phyloP scores from a whole-genome alignment of 208 protist genomes.

The Trypanosoma lewisi region DNA sequence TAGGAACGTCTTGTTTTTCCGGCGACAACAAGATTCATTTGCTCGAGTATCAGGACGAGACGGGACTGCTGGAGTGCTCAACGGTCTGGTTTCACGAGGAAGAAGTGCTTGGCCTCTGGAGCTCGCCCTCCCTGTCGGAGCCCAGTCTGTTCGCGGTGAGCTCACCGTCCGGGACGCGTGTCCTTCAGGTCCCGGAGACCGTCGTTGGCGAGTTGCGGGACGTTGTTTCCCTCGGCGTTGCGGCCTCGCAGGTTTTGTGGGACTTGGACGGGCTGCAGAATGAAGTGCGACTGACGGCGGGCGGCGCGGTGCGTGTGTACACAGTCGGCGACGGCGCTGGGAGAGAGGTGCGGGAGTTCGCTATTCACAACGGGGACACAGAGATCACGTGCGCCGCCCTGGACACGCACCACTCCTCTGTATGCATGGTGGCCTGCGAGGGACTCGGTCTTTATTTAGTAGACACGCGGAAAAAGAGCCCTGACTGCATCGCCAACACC shows the following conservation, averaged over 20 bases:
- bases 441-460: conserved; percentile 43
- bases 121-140: conserved; percentile 49
- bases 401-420: conserved; percentile 72
- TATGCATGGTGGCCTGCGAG: conserved; percentile 50
- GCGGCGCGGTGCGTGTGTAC: conserved; percentile 34
- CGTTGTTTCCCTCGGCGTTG: conserved; percentile 24
- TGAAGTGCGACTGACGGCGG: conserved; percentile 35
- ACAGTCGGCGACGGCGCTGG: conserved; percentile 33
- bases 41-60: conserved; percentile 72
- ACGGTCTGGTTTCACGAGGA: conserved; percentile 60
- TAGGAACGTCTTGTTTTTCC: conserved; percentile 48
- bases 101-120: conserved; percentile 59
- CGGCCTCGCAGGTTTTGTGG: conserved; percentile 59
- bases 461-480: conserved; percentile 60
- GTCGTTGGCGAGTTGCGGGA: conserved; percentile 40
- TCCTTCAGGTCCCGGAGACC: conserved; percentile 46
- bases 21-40: conserved; percentile 74
- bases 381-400: conserved; percentile 41
- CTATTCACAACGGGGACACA: conserved; percentile 10
- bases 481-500: conserved; percentile 25
- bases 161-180: conserved; percentile 16
- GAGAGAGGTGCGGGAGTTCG: conserved; percentile 35
- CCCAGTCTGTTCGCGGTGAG: conserved; percentile 47
- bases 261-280: conserved; percentile 81
- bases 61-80: conserved; percentile 53